Evolutionary conservation across 768 basidiomycete species (phyloP).

Genomic region (Hemileccinum impolitum): DNA sequence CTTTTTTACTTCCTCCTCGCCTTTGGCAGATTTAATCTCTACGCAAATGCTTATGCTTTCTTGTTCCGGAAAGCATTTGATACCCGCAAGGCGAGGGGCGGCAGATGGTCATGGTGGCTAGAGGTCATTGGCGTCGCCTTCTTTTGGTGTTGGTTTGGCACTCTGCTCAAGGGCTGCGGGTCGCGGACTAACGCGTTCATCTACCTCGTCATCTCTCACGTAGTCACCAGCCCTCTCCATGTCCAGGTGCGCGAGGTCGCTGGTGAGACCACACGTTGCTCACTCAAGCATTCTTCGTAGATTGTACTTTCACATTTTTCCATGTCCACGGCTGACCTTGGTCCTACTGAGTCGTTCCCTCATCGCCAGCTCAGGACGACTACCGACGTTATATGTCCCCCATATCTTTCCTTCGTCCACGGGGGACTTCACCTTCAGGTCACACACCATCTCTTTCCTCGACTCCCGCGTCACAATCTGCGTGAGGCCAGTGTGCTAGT

Average conservation of each 20-base stretch:
- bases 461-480: slow-evolving; percentile 91
- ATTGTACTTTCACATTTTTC: slow-evolving; percentile 98
- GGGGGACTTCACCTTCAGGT: slow-evolving; percentile 98
- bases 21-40: slow-evolving; percentile 94
- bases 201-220: slow-evolving; percentile 83
- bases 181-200: slow-evolving; percentile 64
- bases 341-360: slow-evolving; percentile 87
- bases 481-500: slow-evolving; percentile 77
- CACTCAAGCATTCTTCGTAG: slow-evolving; percentile 32
- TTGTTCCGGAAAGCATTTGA: slow-evolving; percentile 65
- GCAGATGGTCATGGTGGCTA: slow-evolving; percentile 72
- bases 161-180: slow-evolving; percentile 66
- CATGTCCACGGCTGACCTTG: slow-evolving; percentile 89
- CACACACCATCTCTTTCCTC: slow-evolving; percentile 95
- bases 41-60: slow-evolving; percentile 79
- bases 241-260: slow-evolving; percentile 65
- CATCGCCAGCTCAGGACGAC: slow-evolving; percentile 97
- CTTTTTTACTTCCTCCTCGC: slow-evolving; percentile 90
- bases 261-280: background rate
- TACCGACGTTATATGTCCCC: slow-evolving; percentile 87
- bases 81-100: slow-evolving; percentile 60
- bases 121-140: slow-evolving; percentile 75
- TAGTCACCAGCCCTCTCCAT: slow-evolving; percentile 87
- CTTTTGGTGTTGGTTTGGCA: slow-evolving; percentile 88
- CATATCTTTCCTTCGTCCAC: slow-evolving; percentile 83